Percentiles rank a stretch among this genome's conserved stretches.
Conservation (phyloP, 2,329 filamentous ascomycete genomes). For the Botrytis cinerea region DNA sequence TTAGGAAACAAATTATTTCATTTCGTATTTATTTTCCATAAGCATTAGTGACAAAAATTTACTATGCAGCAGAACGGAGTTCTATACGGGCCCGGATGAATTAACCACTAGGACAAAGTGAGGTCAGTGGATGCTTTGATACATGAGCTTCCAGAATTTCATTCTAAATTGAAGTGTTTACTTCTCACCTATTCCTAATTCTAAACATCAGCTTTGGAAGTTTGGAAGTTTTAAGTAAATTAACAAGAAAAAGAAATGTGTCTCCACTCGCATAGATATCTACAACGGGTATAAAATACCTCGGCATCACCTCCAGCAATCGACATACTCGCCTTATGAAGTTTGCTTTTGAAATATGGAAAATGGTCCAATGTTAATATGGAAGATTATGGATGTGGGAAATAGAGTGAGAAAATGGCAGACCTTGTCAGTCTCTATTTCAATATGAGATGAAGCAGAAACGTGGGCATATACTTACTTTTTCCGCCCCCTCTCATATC, state of each 20-base stretch:
- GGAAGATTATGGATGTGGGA: background rate
- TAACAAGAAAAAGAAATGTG: background rate
- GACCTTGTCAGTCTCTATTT: background rate
- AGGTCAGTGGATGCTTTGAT: background rate
- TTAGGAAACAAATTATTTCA: background rate
- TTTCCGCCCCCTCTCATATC: background rate
- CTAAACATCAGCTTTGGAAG: background rate
- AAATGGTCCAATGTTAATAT: background rate
- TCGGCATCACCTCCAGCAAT: background rate
- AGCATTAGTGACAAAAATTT: background rate
- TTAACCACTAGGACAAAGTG: background rate
- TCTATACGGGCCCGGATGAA: background rate
- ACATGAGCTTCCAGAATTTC: background rate
- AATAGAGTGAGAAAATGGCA: background rate
- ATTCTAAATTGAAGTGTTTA: background rate
- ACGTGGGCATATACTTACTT: background rate
- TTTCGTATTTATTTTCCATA: too few species aligned
- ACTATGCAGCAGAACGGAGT: background rate
- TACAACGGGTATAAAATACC: background rate
- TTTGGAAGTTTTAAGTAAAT: background rate
- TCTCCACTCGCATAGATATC: background rate
- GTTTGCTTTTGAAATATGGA: background rate
- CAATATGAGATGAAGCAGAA: background rate
- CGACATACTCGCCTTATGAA: accelerated
- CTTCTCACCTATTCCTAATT: background rate